phyloP scores from a whole-genome alignment of 306 rosid species.

The Corylus americana region DNA sequence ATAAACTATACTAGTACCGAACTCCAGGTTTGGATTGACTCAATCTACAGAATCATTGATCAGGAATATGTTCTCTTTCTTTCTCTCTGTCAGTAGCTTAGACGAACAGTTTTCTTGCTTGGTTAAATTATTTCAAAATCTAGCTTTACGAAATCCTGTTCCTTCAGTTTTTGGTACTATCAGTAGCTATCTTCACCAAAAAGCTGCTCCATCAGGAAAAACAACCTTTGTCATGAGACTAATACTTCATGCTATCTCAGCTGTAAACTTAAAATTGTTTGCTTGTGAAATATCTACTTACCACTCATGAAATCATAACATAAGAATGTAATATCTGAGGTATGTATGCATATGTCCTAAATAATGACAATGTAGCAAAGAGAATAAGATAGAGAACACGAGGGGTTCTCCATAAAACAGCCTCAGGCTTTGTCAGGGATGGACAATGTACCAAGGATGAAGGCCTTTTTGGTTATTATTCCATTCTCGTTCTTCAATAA shows the following conservation, averaged over 20 bases:
- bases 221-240: background rate
- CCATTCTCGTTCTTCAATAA: background rate
- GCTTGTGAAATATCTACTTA: background rate
- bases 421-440: background rate
- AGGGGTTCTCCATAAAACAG: background rate
- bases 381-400: background rate
- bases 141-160: background rate
- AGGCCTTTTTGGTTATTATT: background rate
- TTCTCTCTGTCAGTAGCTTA: too few species aligned
- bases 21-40: background rate
- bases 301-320: background rate
- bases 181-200: background rate
- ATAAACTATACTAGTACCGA: background rate
- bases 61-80: background rate
- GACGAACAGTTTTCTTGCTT: background rate
- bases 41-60: background rate
- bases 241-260: background rate
- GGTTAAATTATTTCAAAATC: background rate
- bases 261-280: background rate
- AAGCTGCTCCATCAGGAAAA: background rate
- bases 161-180: background rate
- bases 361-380: background rate
- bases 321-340: background rate
- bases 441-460: background rate
- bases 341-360: background rate